Conservation (phyloP, 768 basidiomycete species). For the Leccinum subtestaceum region DNA sequence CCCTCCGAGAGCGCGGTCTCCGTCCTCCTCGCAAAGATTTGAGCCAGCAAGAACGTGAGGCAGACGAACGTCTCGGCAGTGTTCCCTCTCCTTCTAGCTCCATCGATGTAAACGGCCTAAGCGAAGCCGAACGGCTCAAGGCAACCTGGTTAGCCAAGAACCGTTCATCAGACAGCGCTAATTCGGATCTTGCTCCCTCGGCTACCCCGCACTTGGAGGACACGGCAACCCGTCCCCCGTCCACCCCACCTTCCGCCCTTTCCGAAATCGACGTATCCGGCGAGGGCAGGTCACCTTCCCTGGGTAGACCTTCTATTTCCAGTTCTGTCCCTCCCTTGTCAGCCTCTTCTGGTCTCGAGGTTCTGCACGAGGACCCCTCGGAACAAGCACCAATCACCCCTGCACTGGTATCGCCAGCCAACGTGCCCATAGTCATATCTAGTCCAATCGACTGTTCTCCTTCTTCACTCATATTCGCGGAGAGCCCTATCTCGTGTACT, state of each 20-base stretch:
- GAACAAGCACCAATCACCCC: slow-evolving; percentile 18
- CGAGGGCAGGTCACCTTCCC: slow-evolving; percentile 7
- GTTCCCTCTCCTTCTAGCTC: slow-evolving; percentile 29
- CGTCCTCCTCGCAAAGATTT: slow-evolving; percentile 43
- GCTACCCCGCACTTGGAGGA: slow-evolving; percentile 1
- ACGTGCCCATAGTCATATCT: slow-evolving; percentile 21
- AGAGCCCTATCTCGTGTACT: slow-evolving; percentile 25
- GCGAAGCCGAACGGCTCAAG: slow-evolving; percentile 54
- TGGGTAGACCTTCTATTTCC: slow-evolving; percentile 22
- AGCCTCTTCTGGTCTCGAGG: slow-evolving; percentile 25
- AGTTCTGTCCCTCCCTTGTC: slow-evolving; percentile 27
- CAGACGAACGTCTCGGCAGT: slow-evolving; percentile 40
- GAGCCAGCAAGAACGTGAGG: slow-evolving; percentile 39
- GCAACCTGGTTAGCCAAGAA: slow-evolving; percentile 51
- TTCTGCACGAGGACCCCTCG: slow-evolving; percentile 29
- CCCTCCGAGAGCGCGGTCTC: slow-evolving; percentile 59
- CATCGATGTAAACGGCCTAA: slow-evolving; percentile 22
- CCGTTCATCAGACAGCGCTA: slow-evolving; percentile 19
- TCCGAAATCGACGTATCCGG: slow-evolving; percentile 4
- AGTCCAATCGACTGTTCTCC: slow-evolving; percentile 7
- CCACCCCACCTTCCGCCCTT: not conserved
- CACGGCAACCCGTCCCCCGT: not conserved
- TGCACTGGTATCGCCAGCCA: not conserved
- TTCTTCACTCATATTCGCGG: slow-evolving; percentile 8
- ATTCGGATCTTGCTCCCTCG: slow-evolving; percentile 19